Evolutionary conservation across 371 early-diverging fungal species (phyloP).

Genomic region (Mortierella sp.): DNA sequence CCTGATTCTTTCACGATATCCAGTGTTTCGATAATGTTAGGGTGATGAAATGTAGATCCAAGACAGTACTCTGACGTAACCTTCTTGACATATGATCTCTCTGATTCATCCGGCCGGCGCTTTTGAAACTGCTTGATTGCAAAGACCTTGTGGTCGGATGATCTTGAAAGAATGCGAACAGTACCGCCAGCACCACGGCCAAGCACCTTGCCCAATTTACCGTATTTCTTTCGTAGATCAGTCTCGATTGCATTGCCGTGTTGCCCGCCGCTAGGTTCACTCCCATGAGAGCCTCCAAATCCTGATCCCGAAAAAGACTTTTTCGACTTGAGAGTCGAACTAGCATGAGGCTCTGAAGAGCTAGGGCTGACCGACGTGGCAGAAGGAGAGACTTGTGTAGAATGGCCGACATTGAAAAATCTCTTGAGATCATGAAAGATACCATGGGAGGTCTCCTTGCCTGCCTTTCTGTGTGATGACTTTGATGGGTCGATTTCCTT

Average conservation of each 20-base stretch:
- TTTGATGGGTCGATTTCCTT: slow-evolving; percentile 15
- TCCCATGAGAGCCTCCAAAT: not conserved
- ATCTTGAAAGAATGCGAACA: slow-evolving; percentile 70
- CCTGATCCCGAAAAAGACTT: not conserved
- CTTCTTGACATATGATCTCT: slow-evolving; percentile 86
- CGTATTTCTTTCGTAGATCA: slow-evolving; percentile 45
- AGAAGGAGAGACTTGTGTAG: slow-evolving; percentile 10
- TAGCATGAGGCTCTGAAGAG: not conserved
- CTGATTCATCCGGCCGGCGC: slow-evolving; percentile 73
- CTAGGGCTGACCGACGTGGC: not conserved
- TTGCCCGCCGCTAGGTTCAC: not conserved
- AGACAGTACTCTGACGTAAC: slow-evolving; percentile 90
- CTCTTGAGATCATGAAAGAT: slow-evolving; percentile 68
- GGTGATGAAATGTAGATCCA: slow-evolving; percentile 83
- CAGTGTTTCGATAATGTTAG: slow-evolving; percentile 88
- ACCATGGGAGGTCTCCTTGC: slow-evolving; percentile 56
- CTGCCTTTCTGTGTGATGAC: slow-evolving; percentile 12
- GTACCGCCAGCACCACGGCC: slow-evolving; percentile 84
- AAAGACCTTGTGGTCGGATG: slow-evolving; percentile 67
- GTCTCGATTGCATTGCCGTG: slow-evolving; percentile 52
- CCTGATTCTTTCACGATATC: slow-evolving; percentile 81
- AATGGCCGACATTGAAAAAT: slow-evolving; percentile 54
- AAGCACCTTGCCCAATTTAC: slow-evolving; percentile 68
- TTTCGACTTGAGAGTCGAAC: slow-evolving; percentile 14
- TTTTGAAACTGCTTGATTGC: slow-evolving; percentile 89